Base-by-base conservation (phyloP, 805 yeast species). In the Candida saitoana region DNA sequence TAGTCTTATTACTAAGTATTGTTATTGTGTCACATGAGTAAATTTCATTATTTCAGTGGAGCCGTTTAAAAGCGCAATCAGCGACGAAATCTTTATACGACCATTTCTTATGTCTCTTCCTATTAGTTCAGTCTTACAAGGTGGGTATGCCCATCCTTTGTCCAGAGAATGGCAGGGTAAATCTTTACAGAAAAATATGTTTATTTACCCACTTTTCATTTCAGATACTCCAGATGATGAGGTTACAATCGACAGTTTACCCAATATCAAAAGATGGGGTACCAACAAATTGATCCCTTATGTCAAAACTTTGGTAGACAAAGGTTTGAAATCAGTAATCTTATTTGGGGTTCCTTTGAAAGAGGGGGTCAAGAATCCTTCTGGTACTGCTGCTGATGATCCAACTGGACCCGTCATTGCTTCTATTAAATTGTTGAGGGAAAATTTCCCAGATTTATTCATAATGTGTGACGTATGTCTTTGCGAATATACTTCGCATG, bases 401-500 rank as follows among this genome's bases (percentile, higher is more conserved):
- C 96, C 96, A 30, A 76, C 87, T 25, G 97, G 98, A 0, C 98
- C 99, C 2, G 98, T 93, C 2, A 90, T 93, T 50, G 74, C 63
- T 47, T 85, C 91, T 16, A 82, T 86, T 53, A 83, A 80, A 56
- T 71, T 77, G 2, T 72, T 93, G 42, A 74, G 74, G 46, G 48
- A 63, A 34, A 65, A 76, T 12, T 90, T 86, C 67, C 98, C 99
- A 3, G 84, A 79, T 19, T 73, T 93, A 45, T 91, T 82, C 61
- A 79, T 93, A 49, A 80, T 89, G 76, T 86, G 96, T 57, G 99
- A 93, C 59, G 97, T 91, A 18, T 93, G 99, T 64, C 69, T 93
- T 40, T 93, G 99, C 70, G 99, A 93, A 65, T 93, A 88, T 64
- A 93, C 99, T 6, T 76, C 83, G 42, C 98, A 93, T 56, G 99